Evolutionary conservation across 1,284 basidiomycete genomes (phyloP).

Genomic region (Ganoderma boninense): DNA sequence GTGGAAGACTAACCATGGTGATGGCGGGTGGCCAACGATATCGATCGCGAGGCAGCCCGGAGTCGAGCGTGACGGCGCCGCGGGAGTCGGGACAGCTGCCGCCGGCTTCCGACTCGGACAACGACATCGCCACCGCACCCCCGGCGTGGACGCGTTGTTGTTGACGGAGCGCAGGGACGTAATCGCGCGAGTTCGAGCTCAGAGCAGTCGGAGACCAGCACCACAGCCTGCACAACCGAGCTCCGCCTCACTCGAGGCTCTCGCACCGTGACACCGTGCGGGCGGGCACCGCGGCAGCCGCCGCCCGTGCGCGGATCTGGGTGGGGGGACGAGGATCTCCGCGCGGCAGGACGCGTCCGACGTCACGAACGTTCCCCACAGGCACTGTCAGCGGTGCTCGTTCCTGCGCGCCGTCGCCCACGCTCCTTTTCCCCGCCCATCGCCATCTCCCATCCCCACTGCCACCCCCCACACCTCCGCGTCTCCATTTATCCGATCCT

Average conservation of each 20-base stretch:
- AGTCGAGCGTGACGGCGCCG: too few relatives aligned
- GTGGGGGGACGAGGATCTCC: slow-evolving; percentile 6
- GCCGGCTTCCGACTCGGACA: background rate
- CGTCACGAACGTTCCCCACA: background rate
- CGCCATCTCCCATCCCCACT: background rate
- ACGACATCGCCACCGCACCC: slow-evolving; percentile 1
- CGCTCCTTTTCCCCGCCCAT: background rate
- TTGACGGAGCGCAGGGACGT: background rate
- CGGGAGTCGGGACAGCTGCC: background rate
- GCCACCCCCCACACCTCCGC: background rate
- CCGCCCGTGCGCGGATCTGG: slow-evolving; percentile 6
- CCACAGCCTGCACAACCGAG: background rate
- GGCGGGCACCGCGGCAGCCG: slow-evolving; percentile 12
- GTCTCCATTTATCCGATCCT: background rate
- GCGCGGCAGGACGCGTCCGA: slow-evolving; percentile 14
- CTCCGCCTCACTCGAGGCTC: background rate
- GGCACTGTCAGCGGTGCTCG: background rate
- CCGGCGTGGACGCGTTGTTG: background rate
- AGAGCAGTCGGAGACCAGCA: slow-evolving; percentile 5
- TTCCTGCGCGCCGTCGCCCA: slow-evolving; percentile 15
- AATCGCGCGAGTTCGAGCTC: slow-evolving; percentile 5
- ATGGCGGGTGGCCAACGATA: background rate
- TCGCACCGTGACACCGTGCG: background rate
- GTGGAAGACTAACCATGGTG: background rate
- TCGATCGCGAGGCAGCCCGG: background rate